Conservation (phyloP, 768 basidiomycete genomes). For the Kwoniella sp. region DNA sequence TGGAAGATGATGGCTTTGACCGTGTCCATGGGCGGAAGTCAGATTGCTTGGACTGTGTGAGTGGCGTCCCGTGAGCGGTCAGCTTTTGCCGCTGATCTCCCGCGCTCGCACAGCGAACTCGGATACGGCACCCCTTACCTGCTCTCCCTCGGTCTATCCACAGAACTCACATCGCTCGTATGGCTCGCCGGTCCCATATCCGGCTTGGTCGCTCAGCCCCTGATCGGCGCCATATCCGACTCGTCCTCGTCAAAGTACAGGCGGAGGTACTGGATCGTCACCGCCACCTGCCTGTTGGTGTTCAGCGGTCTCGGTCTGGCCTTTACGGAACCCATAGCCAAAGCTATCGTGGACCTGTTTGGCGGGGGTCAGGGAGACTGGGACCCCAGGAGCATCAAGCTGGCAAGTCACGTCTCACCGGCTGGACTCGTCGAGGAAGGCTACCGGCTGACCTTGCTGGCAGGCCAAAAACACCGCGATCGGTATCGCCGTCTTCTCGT, state of each 20-base stretch:
- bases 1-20: conserved; percentile 50
- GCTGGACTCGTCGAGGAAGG: background rate
- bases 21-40: conserved; percentile 83
- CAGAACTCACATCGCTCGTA: conserved; percentile 85
- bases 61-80: conserved; percentile 64
- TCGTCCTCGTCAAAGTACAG: conserved; percentile 81
- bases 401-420: conserved; percentile 53
- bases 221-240: conserved; percentile 96
- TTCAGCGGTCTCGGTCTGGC: conserved; percentile 74
- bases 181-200: conserved; percentile 88
- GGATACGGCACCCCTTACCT: conserved; percentile 97
- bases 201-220: conserved; percentile 90
- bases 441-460: background rate
- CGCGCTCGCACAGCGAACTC: conserved; percentile 24
- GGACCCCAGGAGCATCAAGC: conserved; percentile 68
- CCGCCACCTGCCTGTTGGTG: conserved; percentile 76
- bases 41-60: conserved; percentile 35
- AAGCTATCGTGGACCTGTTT: conserved; percentile 69
- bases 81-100: background rate
- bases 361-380: conserved; percentile 75
- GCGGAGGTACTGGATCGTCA: conserved; percentile 84
- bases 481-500: conserved; percentile 76
- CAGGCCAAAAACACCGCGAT: conserved; percentile 72
- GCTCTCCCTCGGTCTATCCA: conserved; percentile 71
- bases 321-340: conserved; percentile 71